These are phyloP conservation scores for Citropsis articulata DNA, from an alignment of 345 rosid species.

Conservation along the genomic window DNA sequence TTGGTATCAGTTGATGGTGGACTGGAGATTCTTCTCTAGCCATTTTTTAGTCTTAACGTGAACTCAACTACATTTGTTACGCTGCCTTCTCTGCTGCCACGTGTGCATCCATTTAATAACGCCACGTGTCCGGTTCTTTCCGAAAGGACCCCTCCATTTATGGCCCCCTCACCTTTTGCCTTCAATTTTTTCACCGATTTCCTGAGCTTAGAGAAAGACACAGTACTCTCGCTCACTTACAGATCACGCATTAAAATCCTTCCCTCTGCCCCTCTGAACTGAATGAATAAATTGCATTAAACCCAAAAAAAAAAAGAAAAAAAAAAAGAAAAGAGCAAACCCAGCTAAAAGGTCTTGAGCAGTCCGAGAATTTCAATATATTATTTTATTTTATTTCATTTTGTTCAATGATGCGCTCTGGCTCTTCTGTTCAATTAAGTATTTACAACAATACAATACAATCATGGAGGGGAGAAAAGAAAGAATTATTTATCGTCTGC, in stretches of 20 bases:
- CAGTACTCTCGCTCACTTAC: neutral
- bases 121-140: neutral
- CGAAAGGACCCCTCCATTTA: neutral
- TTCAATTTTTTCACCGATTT: slow-evolving; percentile 29
- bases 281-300: neutral
- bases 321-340: neutral
- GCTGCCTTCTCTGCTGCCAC: neutral
- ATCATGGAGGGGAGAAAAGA: slow-evolving; percentile 23
- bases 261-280: neutral
- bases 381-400: neutral
- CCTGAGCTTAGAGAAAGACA: slow-evolving; percentile 7
- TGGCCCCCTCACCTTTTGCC: neutral
- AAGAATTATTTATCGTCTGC: slow-evolving; percentile 18
- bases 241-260: neutral
- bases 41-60: slow-evolving; percentile 4
- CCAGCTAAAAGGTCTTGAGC: slow-evolving; percentile 6
- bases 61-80: slow-evolving; percentile 1
- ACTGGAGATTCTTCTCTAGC: too few species aligned
- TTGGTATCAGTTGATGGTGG: neutral
- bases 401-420: too few species aligned
- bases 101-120: neutral
- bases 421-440: too few species aligned
- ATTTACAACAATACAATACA: slow-evolving; percentile 4
- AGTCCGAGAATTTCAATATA: slow-evolving; percentile 12
- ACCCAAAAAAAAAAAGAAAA: too few species aligned